These are phyloP conservation scores for Colletotrichum sp. DNA, from an alignment of 2,329 filamentous ascomycete species.

Conservation along the genomic window DNA sequence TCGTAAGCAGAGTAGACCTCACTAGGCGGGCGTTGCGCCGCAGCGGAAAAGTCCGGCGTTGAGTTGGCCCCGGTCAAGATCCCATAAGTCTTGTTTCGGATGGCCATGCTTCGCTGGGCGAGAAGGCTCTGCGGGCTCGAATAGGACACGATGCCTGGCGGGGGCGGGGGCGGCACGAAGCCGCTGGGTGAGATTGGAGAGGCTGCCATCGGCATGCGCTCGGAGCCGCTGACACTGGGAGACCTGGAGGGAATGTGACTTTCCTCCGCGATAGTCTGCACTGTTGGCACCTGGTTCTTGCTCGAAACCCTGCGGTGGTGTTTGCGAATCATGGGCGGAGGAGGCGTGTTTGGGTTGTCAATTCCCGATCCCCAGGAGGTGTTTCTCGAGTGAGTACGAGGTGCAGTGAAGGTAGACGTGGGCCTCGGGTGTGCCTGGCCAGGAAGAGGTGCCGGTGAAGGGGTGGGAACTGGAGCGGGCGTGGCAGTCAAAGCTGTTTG, in stretches of 20 bases:
- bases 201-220: conserved; percentile 13
- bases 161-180: conserved; percentile 10
- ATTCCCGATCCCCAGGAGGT: conserved; percentile 14
- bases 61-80: conserved; percentile 32
- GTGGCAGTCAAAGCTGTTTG: conserved; percentile 63
- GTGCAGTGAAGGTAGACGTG: conserved; percentile 27
- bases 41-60: conserved; percentile 29
- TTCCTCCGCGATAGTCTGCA: conserved; percentile 14
- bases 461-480: conserved; percentile 37
- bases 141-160: conserved; percentile 54
- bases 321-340: background rate
- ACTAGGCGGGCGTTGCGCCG: conserved; percentile 33
- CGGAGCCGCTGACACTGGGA: conserved; percentile 4
- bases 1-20: conserved; percentile 48
- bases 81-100: conserved; percentile 57
- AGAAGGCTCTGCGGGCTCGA: conserved; percentile 61
- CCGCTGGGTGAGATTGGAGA: conserved; percentile 21
- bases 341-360: background rate
- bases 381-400: conserved; percentile 5
- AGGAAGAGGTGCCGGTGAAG: conserved; percentile 32
- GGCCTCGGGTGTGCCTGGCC: conserved; percentile 22
- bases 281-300: conserved; percentile 5
- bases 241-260: background rate
- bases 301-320: conserved; percentile 19
- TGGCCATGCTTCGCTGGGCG: conserved; percentile 58